Percentiles rank a stretch among this genome's conserved stretches.
Conservation (phyloP, 1,284 basidiomycete genomes). For the Fistulina hepatica region DNA sequence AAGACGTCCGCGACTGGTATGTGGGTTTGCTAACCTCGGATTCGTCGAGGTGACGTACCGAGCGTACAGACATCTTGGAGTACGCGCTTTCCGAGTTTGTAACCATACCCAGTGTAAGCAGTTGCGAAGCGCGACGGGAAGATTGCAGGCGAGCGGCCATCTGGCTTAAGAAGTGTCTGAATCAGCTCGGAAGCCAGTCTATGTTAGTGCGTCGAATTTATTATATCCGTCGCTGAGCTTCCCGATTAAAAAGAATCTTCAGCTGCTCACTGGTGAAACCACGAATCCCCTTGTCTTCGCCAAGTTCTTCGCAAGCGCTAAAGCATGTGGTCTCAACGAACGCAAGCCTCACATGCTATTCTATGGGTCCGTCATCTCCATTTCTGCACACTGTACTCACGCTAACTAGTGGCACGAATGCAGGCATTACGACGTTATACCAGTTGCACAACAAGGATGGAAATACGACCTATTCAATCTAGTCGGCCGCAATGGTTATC, state of each 20-base stretch:
- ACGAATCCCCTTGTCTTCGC: conserved; percentile 80
- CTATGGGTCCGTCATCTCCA: conserved; percentile 50
- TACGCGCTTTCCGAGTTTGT: conserved; percentile 80
- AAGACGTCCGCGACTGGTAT: conserved; percentile 3
- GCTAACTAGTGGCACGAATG: not conserved
- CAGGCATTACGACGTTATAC: conserved; percentile 92
- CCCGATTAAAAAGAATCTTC: too few species aligned
- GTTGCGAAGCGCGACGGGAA: conserved; percentile 58
- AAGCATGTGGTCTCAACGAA: too few species aligned
- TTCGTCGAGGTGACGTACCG: not conserved
- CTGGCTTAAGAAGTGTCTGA: conserved; percentile 79
- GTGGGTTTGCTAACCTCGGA: not conserved
- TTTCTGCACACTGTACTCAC: too few species aligned
- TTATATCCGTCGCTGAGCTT: too few species aligned
- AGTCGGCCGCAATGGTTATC: conserved; percentile 80
- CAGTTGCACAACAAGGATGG: conserved; percentile 70
- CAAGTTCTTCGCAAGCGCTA: conserved; percentile 61
- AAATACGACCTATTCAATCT: conserved; percentile 75
- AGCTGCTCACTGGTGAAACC: conserved; percentile 41
- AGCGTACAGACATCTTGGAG: conserved; percentile 44
- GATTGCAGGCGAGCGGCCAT: conserved; percentile 89
- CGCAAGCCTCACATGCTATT: conserved; percentile 68
- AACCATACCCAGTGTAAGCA: conserved; percentile 79
- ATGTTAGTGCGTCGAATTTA: conserved; percentile 47
- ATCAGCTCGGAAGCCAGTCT: conserved; percentile 75